phyloP scores from a whole-genome alignment of 306 rosid species.

The Lotus japonicus region DNA sequence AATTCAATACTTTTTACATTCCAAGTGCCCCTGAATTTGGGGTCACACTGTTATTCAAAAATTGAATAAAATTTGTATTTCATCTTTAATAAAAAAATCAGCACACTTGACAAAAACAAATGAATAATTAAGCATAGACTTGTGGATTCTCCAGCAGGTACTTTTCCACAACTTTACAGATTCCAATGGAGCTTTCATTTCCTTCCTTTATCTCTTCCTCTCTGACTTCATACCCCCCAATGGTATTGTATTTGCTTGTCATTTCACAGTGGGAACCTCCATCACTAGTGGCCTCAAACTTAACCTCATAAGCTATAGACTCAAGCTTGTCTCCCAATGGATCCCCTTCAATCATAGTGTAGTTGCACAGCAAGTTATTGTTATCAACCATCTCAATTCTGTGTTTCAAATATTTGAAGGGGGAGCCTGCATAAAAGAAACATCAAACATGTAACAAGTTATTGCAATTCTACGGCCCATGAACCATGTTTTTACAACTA shows the following conservation, averaged over 20 bases:
- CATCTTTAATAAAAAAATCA: background rate
- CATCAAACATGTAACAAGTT: background rate
- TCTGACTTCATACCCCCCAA: constrained; percentile 37
- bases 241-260: constrained; percentile 47
- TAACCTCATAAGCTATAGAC: constrained; percentile 56
- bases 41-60: constrained; percentile 7
- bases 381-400: constrained; percentile 52
- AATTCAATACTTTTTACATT: background rate
- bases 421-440: constrained; percentile 37
- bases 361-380: constrained; percentile 54
- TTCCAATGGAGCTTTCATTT: constrained; percentile 57
- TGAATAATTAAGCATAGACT: constrained; percentile 36
- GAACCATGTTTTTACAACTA: no score
- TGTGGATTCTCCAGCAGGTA: constrained; percentile 60
- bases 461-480: no score
- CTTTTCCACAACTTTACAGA: constrained; percentile 59
- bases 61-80: constrained; percentile 11
- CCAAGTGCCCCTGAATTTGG: background rate
- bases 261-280: constrained; percentile 60
- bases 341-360: constrained; percentile 70
- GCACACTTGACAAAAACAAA: background rate
- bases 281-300: constrained; percentile 53
- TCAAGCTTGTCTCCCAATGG: constrained; percentile 67
- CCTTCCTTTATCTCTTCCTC: constrained; percentile 67
- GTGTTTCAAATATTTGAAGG: constrained; percentile 51